These are phyloP conservation scores for Oryza meridionalis DNA, from an alignment of 176 grass and related monocot genomes.

Conservation along the genomic window DNA sequence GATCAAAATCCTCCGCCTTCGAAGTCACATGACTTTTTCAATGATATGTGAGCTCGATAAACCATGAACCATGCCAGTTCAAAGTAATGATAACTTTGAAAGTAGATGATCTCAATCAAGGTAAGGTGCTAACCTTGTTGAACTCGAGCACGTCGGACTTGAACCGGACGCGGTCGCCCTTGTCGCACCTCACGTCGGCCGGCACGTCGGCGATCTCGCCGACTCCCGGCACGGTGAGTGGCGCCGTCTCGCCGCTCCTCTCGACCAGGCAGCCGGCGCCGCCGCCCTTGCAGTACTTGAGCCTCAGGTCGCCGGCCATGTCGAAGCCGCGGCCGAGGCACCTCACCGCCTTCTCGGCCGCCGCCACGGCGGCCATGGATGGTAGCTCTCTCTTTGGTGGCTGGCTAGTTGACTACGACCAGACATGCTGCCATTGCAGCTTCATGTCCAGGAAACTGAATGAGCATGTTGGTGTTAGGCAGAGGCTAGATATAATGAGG, in stretches of 20 bases:
- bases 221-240: constrained; percentile 68
- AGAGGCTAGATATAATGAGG: background rate
- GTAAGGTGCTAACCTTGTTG: constrained; percentile 55
- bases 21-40: too few species aligned
- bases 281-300: constrained; percentile 75
- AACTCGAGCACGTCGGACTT: constrained; percentile 85
- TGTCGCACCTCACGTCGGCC: constrained; percentile 79
- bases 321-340: constrained; percentile 87
- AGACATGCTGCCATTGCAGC: constrained; percentile 24
- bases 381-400: constrained; percentile 7
- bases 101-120: too few species aligned
- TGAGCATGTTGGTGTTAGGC: background rate
- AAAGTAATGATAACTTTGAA: too few species aligned
- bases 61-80: too few species aligned
- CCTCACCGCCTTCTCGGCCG: constrained; percentile 67
- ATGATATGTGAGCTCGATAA: too few species aligned
- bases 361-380: constrained; percentile 39
- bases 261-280: constrained; percentile 55
- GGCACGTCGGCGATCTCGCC: constrained; percentile 61
- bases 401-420: constrained; percentile 37
- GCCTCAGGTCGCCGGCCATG: constrained; percentile 75
- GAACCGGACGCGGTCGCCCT: constrained; percentile 82
- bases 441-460: constrained; percentile 20
- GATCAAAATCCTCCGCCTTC: too few species aligned
- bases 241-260: constrained; percentile 53